Evolutionary conservation across 2,329 filamentous ascomycete genomes (phyloP), one percentile per base, ranked within the genome.

Genomic region (Cadophora sp.): DNA sequence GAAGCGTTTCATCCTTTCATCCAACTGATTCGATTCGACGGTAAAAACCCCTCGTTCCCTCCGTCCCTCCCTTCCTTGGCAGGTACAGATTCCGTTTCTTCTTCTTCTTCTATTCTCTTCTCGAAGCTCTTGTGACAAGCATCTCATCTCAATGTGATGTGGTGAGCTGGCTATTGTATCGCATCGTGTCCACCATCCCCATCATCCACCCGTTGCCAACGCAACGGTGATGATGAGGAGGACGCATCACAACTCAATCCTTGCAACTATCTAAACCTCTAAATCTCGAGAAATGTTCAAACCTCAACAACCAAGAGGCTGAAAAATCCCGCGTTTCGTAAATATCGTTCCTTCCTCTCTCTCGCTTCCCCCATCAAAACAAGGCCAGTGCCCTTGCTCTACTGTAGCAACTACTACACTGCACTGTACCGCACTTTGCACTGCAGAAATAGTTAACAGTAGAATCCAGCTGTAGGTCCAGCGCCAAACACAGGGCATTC

Each of bases 281-380:
- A 1, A 45, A 45, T 18, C 13, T 45, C 43, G 16, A 18, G n/a
- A 45, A 20, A 45, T 3, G 7, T 8, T 45, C 43, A 33, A 53
- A 11, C 27, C 27, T 4, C 3, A 30, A 6, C 27, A 30, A n/a
- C 14, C 51, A 30, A 20, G 51, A 30, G 53, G 53, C 53, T 56
- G 18, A 39, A n/a, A n/a, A n/a, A 56, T 56, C 53, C 53, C 53
- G 33, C 53, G 53, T 56, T 56, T 39, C 33, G 53, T 56, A n/a
- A n/a, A n/a, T n/a, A n/a, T n/a, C n/a, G n/a, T n/a, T n/a, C n/a
- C 39, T 56, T 30, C 9, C 24, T 18, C 16, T 33, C 6, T 7
- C 4, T 20, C 18, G n/a, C 18, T 39, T 16, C 2, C 7, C n/a
- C 16, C 51, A 27, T 55, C 51, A 27, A 55, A 55, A 55, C 51